These are phyloP conservation scores for Phanerodontia chrysosporium DNA, from an alignment of 768 basidiomycete species.

Conservation along the genomic window DNA sequence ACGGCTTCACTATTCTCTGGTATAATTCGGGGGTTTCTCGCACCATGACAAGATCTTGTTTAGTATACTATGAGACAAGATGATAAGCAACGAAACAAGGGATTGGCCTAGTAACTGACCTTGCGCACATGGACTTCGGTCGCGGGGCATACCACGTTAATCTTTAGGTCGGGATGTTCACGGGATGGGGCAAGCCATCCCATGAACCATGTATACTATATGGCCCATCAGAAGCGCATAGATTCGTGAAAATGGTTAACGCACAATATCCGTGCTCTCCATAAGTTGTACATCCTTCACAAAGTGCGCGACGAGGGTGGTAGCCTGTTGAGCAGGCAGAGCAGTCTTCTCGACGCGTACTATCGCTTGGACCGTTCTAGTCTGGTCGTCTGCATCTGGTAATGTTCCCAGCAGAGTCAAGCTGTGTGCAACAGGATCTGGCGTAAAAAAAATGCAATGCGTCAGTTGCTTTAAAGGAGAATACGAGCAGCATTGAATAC, in stretches of 20 bases:
- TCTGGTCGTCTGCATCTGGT: constrained; percentile 22
- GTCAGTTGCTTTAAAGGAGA: background rate
- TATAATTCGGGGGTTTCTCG: constrained; percentile 83
- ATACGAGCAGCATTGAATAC: constrained; percentile 13
- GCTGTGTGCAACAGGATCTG: constrained; percentile 60
- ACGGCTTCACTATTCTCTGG: constrained; percentile 65
- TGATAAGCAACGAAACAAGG: background rate
- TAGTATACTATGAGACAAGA: constrained; percentile 55
- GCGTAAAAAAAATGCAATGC: background rate
- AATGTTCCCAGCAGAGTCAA: constrained; percentile 69
- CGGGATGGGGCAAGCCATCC: constrained; percentile 53
- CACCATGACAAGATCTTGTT: constrained; percentile 68
- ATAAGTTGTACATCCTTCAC: constrained; percentile 44
- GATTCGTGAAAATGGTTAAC: constrained; percentile 16
- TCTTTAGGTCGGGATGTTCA: constrained; percentile 65
- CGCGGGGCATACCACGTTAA: constrained; percentile 83
- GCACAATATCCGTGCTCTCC: constrained; percentile 65
- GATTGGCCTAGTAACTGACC: constrained; percentile 33
- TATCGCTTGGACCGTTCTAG: constrained; percentile 41
- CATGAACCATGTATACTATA: constrained; percentile 73
- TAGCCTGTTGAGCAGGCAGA: constrained; percentile 41
- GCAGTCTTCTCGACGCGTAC: constrained; percentile 77
- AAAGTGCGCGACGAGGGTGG: constrained; percentile 33
- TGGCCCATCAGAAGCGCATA: background rate
- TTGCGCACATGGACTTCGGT: constrained; percentile 88